These are phyloP conservation scores for Pestalotiopsis sp. DNA, from an alignment of 2,329 filamentous ascomycete species.

Conservation along the genomic window DNA sequence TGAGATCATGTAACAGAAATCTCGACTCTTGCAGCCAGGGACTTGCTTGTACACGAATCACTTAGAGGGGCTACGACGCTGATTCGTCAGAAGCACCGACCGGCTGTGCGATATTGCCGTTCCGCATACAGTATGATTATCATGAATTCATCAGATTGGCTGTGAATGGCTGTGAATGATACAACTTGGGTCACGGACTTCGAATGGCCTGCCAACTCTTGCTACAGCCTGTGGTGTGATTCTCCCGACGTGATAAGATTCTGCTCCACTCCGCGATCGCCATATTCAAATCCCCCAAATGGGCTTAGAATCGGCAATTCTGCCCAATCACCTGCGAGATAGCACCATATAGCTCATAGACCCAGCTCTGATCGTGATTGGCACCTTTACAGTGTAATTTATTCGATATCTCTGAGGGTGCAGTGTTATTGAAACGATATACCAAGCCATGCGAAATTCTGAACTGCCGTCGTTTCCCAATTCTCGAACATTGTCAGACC, in stretches of 20 bases:
- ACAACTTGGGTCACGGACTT: not conserved
- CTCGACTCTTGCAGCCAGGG: not conserved
- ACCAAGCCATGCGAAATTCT: not conserved
- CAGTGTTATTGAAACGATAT: not conserved
- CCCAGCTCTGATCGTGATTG: not conserved
- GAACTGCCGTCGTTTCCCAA: not conserved
- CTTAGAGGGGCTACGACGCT: not conserved
- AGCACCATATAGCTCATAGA: not conserved
- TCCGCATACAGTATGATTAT: not conserved
- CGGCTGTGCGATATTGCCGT: not conserved
- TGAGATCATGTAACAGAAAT: not conserved
- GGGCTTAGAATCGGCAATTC: not conserved
- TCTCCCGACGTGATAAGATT: not conserved
- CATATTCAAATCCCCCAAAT: not conserved
- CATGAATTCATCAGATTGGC: not conserved
- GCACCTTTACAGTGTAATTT: not conserved
- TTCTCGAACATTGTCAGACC: not conserved
- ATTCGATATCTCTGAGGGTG: not conserved
- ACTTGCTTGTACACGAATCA: not conserved
- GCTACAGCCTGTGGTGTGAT: not conserved
- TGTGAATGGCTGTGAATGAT: not conserved
- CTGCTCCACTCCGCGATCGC: not conserved
- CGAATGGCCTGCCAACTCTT: not conserved
- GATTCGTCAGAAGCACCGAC: not conserved
- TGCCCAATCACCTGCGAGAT: not conserved